phyloP scores from a whole-genome alignment of 345 rosid genomes.

The Angophora floribunda region DNA sequence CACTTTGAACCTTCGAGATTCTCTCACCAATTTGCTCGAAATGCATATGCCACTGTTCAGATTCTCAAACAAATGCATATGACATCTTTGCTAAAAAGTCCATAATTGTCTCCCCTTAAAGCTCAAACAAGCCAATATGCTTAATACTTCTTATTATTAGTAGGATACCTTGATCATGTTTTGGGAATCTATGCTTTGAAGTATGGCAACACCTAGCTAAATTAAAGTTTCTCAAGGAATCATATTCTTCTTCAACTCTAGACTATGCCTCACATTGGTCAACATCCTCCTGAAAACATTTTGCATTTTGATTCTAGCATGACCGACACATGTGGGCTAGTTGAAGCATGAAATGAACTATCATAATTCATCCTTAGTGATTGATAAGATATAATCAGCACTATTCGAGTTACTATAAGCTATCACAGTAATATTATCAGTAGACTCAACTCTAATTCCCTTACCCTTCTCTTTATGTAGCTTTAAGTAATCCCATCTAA shows the following conservation, averaged over 20 bases:
- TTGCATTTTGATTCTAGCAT: neutral
- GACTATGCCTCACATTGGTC: neutral
- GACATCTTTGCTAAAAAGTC: neutral
- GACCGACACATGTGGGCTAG: neutral
- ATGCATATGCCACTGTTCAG: neutral
- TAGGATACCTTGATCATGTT: neutral
- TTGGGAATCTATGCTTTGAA: neutral
- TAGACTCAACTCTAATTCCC: neutral
- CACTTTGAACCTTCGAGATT: neutral
- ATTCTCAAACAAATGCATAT: neutral
- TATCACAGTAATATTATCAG: neutral
- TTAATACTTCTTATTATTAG: too few species aligned
- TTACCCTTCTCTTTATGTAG: too few species aligned
- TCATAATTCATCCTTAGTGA: neutral
- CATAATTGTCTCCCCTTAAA: neutral
- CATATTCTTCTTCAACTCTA: neutral
- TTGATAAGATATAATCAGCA: neutral
- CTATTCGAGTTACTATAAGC: neutral
- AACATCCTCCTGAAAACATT: neutral
- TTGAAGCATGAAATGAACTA: neutral
- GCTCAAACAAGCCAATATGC: neutral
- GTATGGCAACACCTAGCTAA: neutral
- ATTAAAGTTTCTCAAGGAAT: neutral
- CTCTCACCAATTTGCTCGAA: neutral
- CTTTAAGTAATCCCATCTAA: neutral